Evolutionary conservation across 768 basidiomycete species (phyloP).

Genomic region (Porphyrellus cyaneotinctus): DNA sequence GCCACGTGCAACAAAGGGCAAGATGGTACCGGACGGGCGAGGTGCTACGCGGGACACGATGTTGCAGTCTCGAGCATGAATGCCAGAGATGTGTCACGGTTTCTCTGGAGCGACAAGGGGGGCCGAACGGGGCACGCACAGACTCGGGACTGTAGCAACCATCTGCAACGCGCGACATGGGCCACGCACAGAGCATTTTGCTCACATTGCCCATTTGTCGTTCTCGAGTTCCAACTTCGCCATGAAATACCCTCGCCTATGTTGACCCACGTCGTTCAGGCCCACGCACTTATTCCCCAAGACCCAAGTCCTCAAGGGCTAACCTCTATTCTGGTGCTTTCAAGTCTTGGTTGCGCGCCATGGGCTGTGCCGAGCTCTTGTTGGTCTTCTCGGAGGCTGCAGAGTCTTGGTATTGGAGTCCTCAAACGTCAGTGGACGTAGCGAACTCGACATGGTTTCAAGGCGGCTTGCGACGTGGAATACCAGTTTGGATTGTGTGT

Average conservation of each 20-base stretch:
- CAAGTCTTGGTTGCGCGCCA: constrained; percentile 48
- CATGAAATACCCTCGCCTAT: constrained; percentile 9
- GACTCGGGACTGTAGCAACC: constrained; percentile 9
- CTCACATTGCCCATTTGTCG: constrained; percentile 30
- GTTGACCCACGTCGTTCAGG: constrained; percentile 30
- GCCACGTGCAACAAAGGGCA: constrained; percentile 34
- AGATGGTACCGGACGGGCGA: constrained; percentile 49
- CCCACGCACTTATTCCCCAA: constrained; percentile 38
- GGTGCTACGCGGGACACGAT: constrained; percentile 27
- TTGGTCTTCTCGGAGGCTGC: constrained; percentile 15
- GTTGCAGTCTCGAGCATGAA: constrained; percentile 10
- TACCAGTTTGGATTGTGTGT: constrained; percentile 15
- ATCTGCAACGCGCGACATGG: constrained; percentile 16
- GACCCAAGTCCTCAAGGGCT: constrained; percentile 30
- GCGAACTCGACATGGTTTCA: constrained; percentile 54
- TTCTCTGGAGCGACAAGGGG: constrained; percentile 15
- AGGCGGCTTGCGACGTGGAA: constrained; percentile 28
- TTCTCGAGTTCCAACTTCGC: constrained; percentile 16
- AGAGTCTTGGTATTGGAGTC: constrained; percentile 34
- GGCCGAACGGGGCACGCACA: constrained; percentile 44
- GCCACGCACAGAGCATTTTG: constrained; percentile 35
- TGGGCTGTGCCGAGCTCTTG: constrained; percentile 36
- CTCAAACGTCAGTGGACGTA: constrained; percentile 51
- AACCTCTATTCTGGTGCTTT: constrained; percentile 51
- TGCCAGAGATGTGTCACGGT: constrained; percentile 51